These are phyloP conservation scores for Rutstroemia sp. DNA, from an alignment of 2,329 filamentous ascomycete genomes.

Conservation along the genomic window DNA sequence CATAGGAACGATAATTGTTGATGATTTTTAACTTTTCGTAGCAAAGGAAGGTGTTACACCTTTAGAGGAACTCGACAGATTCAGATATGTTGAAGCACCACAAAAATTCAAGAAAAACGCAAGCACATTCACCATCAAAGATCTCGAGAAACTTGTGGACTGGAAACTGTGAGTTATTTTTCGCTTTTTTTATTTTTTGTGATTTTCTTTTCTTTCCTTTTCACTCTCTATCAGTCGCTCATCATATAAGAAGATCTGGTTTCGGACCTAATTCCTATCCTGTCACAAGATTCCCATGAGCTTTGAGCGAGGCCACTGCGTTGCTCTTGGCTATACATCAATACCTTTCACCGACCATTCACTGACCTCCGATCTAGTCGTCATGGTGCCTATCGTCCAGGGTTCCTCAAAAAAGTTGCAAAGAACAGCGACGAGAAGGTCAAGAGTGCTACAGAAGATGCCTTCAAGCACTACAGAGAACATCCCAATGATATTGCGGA, in stretches of 20 bases:
- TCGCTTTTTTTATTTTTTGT: too few relatives aligned
- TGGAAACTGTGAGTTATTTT: slow-evolving; percentile 59
- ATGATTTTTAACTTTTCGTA: slow-evolving; percentile 15
- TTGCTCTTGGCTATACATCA: background rate
- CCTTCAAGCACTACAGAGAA: slow-evolving; percentile 40
- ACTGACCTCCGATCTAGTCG: slow-evolving; percentile 14
- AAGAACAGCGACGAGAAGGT: slow-evolving; percentile 46
- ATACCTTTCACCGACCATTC: background rate
- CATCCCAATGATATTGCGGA: slow-evolving; percentile 30
- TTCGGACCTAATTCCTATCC: too few relatives aligned
- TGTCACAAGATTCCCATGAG: too few relatives aligned
- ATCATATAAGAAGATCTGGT: background rate
- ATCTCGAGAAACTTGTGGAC: slow-evolving; percentile 54
- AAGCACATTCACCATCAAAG: slow-evolving; percentile 37
- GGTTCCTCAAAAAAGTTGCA: slow-evolving; percentile 48
- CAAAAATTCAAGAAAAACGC: slow-evolving; percentile 35
- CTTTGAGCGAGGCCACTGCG: too few relatives aligned
- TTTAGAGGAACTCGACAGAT: slow-evolving; percentile 51
- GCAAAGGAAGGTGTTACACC: slow-evolving; percentile 20
- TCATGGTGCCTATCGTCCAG: slow-evolving; percentile 56
- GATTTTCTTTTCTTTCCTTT: background rate
- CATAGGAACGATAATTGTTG: background rate
- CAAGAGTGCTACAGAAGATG: slow-evolving; percentile 42
- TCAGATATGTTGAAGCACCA: slow-evolving; percentile 50
- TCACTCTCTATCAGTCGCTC: background rate